These are phyloP conservation scores for Bolboschoenoplectus hybrid DNA, from an alignment of 202 grass and related monocot species.

Conservation along the genomic window DNA sequence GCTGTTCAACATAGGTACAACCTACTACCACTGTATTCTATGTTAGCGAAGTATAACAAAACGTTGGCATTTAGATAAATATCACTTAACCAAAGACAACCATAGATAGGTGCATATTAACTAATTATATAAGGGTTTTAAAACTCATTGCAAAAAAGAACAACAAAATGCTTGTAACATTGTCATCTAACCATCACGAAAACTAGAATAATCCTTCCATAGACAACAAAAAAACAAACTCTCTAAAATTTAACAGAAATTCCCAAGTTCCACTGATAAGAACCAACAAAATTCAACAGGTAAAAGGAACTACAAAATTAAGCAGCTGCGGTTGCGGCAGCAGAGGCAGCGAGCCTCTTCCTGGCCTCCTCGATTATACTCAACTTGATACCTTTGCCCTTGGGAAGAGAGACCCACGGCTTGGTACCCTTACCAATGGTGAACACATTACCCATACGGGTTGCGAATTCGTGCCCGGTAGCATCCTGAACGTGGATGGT, in stretches of 20 bases:
- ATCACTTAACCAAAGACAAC: neutral
- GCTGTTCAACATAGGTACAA: neutral
- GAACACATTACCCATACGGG: constrained; percentile 49
- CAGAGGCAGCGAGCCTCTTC: constrained; percentile 46
- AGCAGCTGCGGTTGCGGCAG: constrained; percentile 28
- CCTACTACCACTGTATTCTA: neutral
- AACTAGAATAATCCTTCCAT: neutral
- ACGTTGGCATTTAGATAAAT: neutral
- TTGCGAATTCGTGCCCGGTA: constrained; percentile 48
- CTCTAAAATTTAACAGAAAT: constrained; percentile 12
- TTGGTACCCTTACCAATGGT: constrained; percentile 57
- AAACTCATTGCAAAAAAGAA: neutral
- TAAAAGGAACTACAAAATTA: constrained; percentile 33
- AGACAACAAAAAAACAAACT: constrained; percentile 10
- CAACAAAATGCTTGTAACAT: constrained; percentile 10
- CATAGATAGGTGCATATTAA: neutral
- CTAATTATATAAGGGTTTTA: neutral
- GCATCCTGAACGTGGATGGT: constrained; percentile 50
- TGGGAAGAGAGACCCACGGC: constrained; percentile 47
- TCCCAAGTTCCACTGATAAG: neutral
- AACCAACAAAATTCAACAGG: constrained; percentile 28
- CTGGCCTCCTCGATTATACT: constrained; percentile 49
- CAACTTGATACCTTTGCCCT: constrained; percentile 54
- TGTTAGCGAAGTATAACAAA: neutral
- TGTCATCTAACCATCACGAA: neutral